Percentiles rank a stretch among this genome's conserved stretches.
Evolutionary conservation across 495 filamentous ascomycete genomes (phyloP).

Genomic region (Hyaloscypha finlandica): DNA sequence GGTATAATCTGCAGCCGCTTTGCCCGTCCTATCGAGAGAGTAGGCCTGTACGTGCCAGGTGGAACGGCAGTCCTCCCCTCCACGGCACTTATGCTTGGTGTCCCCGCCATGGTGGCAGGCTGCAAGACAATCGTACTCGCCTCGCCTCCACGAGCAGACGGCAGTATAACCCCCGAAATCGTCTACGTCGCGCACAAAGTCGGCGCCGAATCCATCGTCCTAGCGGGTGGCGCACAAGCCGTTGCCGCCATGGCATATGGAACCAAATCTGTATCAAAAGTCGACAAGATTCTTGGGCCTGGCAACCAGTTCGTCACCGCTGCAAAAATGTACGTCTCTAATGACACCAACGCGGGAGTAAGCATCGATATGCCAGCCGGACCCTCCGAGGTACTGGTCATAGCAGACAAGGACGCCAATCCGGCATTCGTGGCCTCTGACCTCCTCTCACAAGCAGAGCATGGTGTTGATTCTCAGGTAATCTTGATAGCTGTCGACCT

Average conservation of each 20-base stretch:
- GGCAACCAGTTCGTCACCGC: slow-evolving; percentile 99
- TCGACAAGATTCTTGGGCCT: slow-evolving; percentile 97
- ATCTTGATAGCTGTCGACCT: slow-evolving; percentile 87
- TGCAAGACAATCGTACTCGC: slow-evolving; percentile 94
- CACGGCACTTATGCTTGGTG: slow-evolving; percentile 96
- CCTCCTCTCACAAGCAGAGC: slow-evolving; percentile 92
- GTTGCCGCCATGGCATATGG: slow-evolving; percentile 87
- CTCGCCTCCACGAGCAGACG: slow-evolving; percentile 86
- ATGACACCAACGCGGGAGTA: slow-evolving; percentile 92
- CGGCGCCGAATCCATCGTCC: slow-evolving; percentile 90
- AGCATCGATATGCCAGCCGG: slow-evolving; percentile 99
- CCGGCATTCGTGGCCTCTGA: slow-evolving; percentile 96
- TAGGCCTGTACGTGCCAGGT: slow-evolving; percentile 93
- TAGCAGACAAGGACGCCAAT: slow-evolving; percentile 88
- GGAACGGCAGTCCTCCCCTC: slow-evolving; percentile 95
- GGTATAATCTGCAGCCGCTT: slow-evolving; percentile 94
- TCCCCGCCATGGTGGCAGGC: slow-evolving; percentile 96
- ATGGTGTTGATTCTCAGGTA: slow-evolving; percentile 94
- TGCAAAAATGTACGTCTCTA: slow-evolving; percentile 95
- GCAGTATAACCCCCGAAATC: slow-evolving; percentile 91
- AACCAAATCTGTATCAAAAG: slow-evolving; percentile 83
- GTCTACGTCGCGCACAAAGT: slow-evolving; percentile 98
- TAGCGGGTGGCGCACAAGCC: slow-evolving; percentile 96
- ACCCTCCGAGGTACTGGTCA: slow-evolving; percentile 92
- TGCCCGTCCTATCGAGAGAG: slow-evolving; percentile 86